phyloP scores from a whole-genome alignment of 1,284 basidiomycete genomes.

The Leccinum solheimii region DNA sequence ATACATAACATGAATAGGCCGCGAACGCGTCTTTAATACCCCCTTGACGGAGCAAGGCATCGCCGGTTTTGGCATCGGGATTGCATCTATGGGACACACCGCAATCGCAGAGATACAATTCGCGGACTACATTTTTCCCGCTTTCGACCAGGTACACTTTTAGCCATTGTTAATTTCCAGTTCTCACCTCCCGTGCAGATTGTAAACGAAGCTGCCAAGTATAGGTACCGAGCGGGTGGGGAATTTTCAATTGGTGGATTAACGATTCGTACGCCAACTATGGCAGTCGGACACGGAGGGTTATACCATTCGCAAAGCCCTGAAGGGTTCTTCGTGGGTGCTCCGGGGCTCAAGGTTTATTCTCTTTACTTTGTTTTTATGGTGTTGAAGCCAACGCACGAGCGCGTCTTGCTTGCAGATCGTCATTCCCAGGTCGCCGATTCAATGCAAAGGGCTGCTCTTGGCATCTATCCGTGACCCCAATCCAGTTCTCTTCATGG shows the following conservation, averaged over 20 bases:
- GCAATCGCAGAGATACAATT: constrained; percentile 95
- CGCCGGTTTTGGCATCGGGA: constrained; percentile 90
- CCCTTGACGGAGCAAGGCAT: constrained; percentile 94
- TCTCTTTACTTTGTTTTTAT: neutral
- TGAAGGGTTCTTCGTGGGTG: constrained; percentile 93
- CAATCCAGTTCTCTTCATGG: constrained; percentile 93
- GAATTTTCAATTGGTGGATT: constrained; percentile 81
- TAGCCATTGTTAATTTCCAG: neutral
- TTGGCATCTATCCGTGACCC: constrained; percentile 86
- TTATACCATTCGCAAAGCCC: constrained; percentile 94
- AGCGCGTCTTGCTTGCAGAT: constrained; percentile 46
- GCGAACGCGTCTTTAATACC: constrained; percentile 94
- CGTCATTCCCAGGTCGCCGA: constrained; percentile 89
- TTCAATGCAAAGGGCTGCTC: constrained; percentile 92
- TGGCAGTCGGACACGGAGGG: constrained; percentile 92
- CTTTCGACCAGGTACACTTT: constrained; percentile 79
- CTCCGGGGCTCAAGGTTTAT: constrained; percentile 81
- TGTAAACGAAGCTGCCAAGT: constrained; percentile 95
- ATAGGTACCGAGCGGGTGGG: constrained; percentile 87
- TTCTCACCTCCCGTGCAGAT: constrained; percentile 50
- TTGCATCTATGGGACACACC: constrained; percentile 91
- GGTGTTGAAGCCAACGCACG: constrained; percentile 1
- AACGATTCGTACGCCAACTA: constrained; percentile 86
- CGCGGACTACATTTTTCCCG: constrained; percentile 85
- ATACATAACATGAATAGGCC: constrained; percentile 47